Base-by-base conservation (phyloP, 768 basidiomycete species). In the Hericium rajendrae region DNA sequence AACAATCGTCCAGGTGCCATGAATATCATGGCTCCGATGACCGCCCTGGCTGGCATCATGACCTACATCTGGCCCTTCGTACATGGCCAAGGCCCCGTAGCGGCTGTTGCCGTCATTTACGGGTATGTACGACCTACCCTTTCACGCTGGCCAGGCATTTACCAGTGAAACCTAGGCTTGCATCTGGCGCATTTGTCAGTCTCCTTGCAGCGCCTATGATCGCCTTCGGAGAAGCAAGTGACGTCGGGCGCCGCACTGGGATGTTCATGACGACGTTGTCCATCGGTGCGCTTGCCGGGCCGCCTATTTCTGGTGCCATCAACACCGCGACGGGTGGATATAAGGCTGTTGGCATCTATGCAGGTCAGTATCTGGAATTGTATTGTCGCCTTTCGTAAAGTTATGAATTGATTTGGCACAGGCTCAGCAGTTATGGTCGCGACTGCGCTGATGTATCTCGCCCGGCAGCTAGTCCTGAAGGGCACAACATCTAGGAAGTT, bases 31-130 rank as follows among this genome's bases (percentile, higher is more conserved):
- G 78, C 77, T 11, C 84, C 87, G 0, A 81, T 83, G 38, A 84
- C 81, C 0, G 56, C 76, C 16, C 41, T 78, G 1, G 80, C 83
- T 0, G 85, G 78, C 0, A 67, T 81, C 28, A 64, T 84, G 48
- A 87, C 88, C 0, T 83, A 82, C 61, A 72, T 73, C 3, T 92
- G 90, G 91, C 90, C 89, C 1, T 84, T 81, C 65, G 77, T 78
- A 0, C 69, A 64, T 41, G 75, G 66, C 26, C 62, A 77, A 53
- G 71, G 67, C 0, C 70, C 74, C 0, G 71, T 84, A 28, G 74
- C 87, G 3, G 78, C 70, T 6, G 66, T 90, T 41, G 74, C 80
- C 0, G 64, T 87, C 8, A 59, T 84, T 10, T 90, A 89, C 62
- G 88, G 88, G 82, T 86, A 55, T 8, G 77, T 67, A 8, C 41